Conservation (phyloP, 1,139 yeast species). For the Arxiozyma bovina region DNA sequence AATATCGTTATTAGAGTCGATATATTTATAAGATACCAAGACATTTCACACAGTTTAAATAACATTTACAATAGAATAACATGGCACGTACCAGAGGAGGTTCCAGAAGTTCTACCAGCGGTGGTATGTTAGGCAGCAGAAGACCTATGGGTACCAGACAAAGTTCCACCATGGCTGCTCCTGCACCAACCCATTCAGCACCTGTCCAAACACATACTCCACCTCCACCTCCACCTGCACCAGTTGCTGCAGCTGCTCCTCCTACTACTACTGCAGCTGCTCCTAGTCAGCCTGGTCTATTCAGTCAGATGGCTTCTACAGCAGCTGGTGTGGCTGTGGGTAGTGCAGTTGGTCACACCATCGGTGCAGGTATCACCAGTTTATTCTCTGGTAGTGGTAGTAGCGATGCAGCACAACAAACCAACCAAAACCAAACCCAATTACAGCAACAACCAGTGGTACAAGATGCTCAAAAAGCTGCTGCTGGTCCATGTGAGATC, state of each 20-base stretch:
- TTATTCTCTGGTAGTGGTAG: conserved; percentile 82
- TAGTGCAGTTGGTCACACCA: conserved; percentile 89
- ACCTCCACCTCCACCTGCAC: conserved; percentile 28
- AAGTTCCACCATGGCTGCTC: conserved; percentile 67
- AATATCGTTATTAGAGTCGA: neutral
- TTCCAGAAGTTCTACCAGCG: conserved; percentile 33
- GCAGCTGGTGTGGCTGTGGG: conserved; percentile 99
- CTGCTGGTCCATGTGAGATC: conserved; percentile 60
- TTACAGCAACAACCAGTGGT: conserved; percentile 33
- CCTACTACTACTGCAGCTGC: conserved; percentile 22
- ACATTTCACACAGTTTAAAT: neutral
- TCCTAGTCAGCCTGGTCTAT: conserved; percentile 75
- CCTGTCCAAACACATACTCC: conserved; percentile 22
- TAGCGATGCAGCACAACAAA: conserved; percentile 33
- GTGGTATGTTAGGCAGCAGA: conserved; percentile 5
- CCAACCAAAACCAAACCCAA: conserved; percentile 33
- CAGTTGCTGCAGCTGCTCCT: too few species aligned
- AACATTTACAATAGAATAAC: neutral
- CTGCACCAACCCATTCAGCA: conserved; percentile 28
- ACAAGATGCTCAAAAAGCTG: conserved; percentile 36
- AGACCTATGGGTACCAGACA: conserved; percentile 28
- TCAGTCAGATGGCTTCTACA: conserved; percentile 95
- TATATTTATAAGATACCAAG: too few species aligned
- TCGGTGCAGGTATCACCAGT: conserved; percentile 88
- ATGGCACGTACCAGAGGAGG: conserved; percentile 53